Base-by-base conservation (phyloP, 371 early-diverging fungal genomes). In the Mucor velutinosus region DNA sequence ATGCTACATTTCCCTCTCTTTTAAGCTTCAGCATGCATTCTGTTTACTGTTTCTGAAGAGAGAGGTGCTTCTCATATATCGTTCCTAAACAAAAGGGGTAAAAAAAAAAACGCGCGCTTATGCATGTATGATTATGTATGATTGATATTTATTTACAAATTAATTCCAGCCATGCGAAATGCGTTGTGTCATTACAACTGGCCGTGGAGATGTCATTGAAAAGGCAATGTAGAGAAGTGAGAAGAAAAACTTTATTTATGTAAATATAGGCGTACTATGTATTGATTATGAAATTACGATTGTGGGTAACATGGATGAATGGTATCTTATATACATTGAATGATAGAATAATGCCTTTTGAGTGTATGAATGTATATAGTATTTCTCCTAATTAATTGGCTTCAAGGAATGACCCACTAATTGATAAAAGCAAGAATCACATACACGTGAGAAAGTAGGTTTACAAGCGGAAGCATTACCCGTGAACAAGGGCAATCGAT, bases 401-500 rank as follows among this genome's bases (percentile, higher is more conserved):
- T 53, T 27, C 27, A 53, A 53, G 27, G 65, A 58, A 49, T 67
- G 15, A 7, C 21, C 30, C 10, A 58, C 57, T 60, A 67, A 67
- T 14, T n/a, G 19, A 65, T 60, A 72, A 23, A 67, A 72, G 30
- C 72, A 72, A 14, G 15, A 19, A 64, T 72, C 72, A 14, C 72
- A 72, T 6, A 68, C 68, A 41, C 72, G 67, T 12, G 68, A 67
- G 39, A 72, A 68, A 17, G 55, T 45, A 17, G 72, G 68, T n/a
- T 60, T 49, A 23, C 55, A 4, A 12, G 56, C 41, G 23, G 47
- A 15, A 19, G 45, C 43, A 14, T 60, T 33, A 15, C 37, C 39
- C 17, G 60, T 60, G 61, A 74, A 74, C 23, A 74, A 66, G 19
- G 74, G 74, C 23, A 74, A 66, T 66, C 67, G 55, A 57, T 74